Evolutionary conservation across 768 basidiomycete genomes (phyloP).

Genomic region (Plicaturopsis crispa): DNA sequence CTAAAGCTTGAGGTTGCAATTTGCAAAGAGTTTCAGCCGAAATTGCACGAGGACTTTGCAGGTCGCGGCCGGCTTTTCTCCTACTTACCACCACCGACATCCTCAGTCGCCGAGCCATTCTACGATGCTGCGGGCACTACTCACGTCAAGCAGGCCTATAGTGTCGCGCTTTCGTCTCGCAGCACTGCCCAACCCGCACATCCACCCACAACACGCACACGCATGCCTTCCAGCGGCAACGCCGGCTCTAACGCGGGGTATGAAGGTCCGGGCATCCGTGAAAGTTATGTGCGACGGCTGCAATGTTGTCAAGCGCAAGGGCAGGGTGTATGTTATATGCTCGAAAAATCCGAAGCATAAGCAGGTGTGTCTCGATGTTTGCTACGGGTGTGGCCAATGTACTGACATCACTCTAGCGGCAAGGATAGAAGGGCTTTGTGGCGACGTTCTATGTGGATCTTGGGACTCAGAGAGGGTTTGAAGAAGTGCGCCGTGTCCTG

Average conservation of each 20-base stretch:
- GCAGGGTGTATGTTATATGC: constrained; percentile 88
- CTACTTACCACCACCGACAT: background rate
- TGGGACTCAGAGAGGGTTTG: too few relatives aligned
- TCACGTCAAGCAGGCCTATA: constrained; percentile 57
- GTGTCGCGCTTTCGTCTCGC: constrained; percentile 38
- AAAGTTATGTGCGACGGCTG: constrained; percentile 95
- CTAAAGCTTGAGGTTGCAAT: too few relatives aligned
- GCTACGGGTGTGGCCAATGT: constrained; percentile 1
- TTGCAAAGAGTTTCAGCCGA: too few relatives aligned
- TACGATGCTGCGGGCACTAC: constrained; percentile 58
- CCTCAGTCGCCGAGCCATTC: background rate
- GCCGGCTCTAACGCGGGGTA: constrained; percentile 55
- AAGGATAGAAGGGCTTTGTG: constrained; percentile 43
- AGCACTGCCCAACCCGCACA: constrained; percentile 22
- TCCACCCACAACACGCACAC: constrained; percentile 9
- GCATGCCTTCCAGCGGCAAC: constrained; percentile 10
- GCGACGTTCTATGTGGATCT: too few relatives aligned
- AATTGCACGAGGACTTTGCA: too few relatives aligned
- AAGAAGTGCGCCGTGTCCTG: too few relatives aligned
- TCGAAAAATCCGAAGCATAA: constrained; percentile 95
- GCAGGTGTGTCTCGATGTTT: constrained; percentile 51
- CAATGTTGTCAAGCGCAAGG: constrained; percentile 80
- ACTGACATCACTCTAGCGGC: constrained; percentile 39
- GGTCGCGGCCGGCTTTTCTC: background rate
- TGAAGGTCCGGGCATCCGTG: constrained; percentile 95